Base-by-base conservation (phyloP, 768 basidiomycete genomes). In the Plicaturopsis crispa region DNA sequence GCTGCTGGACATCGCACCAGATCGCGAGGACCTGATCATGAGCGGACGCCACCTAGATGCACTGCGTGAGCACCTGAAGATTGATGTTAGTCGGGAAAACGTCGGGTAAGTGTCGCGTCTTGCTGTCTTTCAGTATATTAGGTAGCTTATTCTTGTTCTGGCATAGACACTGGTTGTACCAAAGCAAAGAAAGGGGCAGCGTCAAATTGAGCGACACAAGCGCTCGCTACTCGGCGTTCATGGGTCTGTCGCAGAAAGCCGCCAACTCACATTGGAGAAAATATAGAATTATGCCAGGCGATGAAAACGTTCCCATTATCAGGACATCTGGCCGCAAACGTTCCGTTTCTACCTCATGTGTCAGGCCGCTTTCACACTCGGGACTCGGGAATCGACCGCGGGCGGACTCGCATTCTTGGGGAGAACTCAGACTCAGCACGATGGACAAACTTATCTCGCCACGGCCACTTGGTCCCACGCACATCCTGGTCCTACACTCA, bases 91-190 rank as follows among this genome's bases (percentile, higher is more conserved):
- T 1, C 35, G n/a, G n/a, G n/a, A 44, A 1, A 34, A 45, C 6
- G 33, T 50, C 14, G 49, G 44, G 59, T 59, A 44, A 12, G 50
- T 51, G 24, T 20, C n/a, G n/a, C n/a, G n/a, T n/a, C 11, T 14
- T 7, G 31, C 38, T 33, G 14, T 12, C 6, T 22, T 28, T 38
- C 19, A 5, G 4, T 36, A 34, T 16, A 17, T n/a, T 11, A n/a
- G 32, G 30, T 30, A 10, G 16, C 30, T 24, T 10, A 24, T 21
- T 14, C 36, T 24, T 28, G 31, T 22, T 34, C 24, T 18, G 7
- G 10, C 19, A 21, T n/a, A 63, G 61, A 2, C 60, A 60, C 21
- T 65, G 64, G 64, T 47, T 65, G 17, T 53, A 56, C 24, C 54
- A 49, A 5, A 42, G 41, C 5, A 51, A 56, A 14, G 50, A 30